Percentiles rank a stretch among this genome's conserved stretches.
Conservation (phyloP, 2,329 filamentous ascomycete genomes). For the Penicillium vulpinum region DNA sequence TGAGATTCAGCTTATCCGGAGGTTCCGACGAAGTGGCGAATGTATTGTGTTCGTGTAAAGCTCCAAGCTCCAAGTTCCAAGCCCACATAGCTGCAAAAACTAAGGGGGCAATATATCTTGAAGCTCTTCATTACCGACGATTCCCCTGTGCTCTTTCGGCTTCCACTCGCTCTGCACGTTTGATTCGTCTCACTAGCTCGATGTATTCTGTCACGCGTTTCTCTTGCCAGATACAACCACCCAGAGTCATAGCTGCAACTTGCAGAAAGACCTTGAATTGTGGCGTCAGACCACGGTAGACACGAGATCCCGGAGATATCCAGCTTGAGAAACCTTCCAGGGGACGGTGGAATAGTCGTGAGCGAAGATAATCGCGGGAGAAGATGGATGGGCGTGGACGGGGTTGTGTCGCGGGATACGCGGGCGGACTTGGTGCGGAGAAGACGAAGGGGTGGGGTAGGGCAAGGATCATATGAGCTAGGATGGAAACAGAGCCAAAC, state of each 20-base stretch:
- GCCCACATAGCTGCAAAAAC: background rate
- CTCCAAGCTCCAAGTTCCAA: background rate
- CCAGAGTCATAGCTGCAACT: conserved; percentile 49
- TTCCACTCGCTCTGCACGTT: conserved; percentile 43
- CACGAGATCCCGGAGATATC: conserved; percentile 43
- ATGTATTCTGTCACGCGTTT: conserved; percentile 48
- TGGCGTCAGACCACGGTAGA: conserved; percentile 50
- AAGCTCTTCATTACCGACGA: conserved; percentile 10
- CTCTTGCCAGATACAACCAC: conserved; percentile 52
- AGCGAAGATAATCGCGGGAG: conserved; percentile 33
- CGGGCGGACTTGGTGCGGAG: conserved; percentile 31
- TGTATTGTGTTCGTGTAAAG: background rate
- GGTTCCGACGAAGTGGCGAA: background rate
- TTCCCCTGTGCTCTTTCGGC: conserved; percentile 25
- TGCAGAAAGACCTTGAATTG: conserved; percentile 54
- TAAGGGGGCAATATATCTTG: background rate
- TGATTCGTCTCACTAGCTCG: conserved; percentile 42
- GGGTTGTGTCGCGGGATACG: conserved; percentile 21
- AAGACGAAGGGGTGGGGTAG: conserved; percentile 47
- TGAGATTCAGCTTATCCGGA: background rate
- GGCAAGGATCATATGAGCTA: conserved; percentile 47
- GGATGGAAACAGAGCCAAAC: conserved; percentile 50
- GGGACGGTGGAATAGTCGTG: conserved; percentile 40
- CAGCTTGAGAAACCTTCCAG: conserved; percentile 52
- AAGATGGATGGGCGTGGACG: conserved; percentile 27